Evolutionary conservation across 495 filamentous ascomycete species (phyloP).

Genomic region (Achaetomiella virescens): DNA sequence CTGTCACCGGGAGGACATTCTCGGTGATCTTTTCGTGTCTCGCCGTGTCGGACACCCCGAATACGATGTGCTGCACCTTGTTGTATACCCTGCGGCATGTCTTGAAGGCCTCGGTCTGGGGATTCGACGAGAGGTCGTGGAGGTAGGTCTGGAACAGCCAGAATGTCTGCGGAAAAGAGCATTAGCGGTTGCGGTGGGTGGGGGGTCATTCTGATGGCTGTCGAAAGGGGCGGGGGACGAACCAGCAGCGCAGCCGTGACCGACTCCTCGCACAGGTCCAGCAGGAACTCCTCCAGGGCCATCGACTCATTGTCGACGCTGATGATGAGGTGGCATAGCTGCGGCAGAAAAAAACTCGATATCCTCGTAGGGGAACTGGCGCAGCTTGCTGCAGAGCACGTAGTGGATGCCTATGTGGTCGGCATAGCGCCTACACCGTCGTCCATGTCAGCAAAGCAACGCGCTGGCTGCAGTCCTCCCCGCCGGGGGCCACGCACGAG

Average conservation of each 20-base stretch:
- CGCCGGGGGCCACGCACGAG: constrained; percentile 49
- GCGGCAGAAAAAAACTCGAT: constrained; percentile 80
- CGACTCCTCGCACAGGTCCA: constrained; percentile 73
- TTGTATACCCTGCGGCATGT: constrained; percentile 71
- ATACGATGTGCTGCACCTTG: constrained; percentile 73
- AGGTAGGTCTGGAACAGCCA: constrained; percentile 80
- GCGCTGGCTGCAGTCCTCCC: not conserved
- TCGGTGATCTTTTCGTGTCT: constrained; percentile 66
- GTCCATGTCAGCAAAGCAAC: constrained; percentile 7
- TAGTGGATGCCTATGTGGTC: constrained; percentile 77
- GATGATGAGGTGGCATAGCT: constrained; percentile 72
- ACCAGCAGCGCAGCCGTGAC: constrained; percentile 71
- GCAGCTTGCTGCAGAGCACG: constrained; percentile 71
- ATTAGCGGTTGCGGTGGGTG: constrained; percentile 6
- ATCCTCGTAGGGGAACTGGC: constrained; percentile 73
- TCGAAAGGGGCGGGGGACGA: too few species aligned
- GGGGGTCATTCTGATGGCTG: too few species aligned
- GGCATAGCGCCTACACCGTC: constrained; percentile 59
- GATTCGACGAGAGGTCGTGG: constrained; percentile 62
- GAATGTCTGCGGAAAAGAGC: constrained; percentile 53
- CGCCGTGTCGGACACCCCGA: constrained; percentile 55
- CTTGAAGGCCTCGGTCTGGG: constrained; percentile 61
- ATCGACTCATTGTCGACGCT: constrained; percentile 78
- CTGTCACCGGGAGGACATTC: constrained; percentile 64
- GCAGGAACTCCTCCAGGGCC: constrained; percentile 73